Evolutionary conservation across 192 early-diverging fungal species (phyloP).

Genomic region (Entomortierella beljakovae): DNA sequence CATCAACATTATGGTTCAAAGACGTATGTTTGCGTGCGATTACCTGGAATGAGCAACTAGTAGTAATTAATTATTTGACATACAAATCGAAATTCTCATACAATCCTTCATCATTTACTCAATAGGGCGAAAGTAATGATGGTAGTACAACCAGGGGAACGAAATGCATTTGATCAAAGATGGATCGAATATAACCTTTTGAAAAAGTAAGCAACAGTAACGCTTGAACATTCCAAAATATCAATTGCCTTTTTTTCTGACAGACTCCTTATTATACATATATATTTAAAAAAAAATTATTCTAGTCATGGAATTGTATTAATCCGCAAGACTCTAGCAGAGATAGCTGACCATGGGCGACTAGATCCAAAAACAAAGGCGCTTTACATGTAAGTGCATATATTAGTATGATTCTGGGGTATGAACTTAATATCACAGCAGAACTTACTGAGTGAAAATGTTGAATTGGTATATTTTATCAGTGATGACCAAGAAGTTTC

Average conservation of each 20-base stretch:
- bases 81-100: too few relatives aligned
- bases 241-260: neutral
- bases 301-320: constrained; percentile 70
- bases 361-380: constrained; percentile 68
- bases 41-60: neutral
- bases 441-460: neutral
- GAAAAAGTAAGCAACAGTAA: constrained; percentile 52
- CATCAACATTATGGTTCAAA: constrained; percentile 71
- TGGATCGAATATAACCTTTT: constrained; percentile 86
- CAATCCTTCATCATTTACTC: neutral
- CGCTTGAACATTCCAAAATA: neutral
- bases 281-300: constrained; percentile 5
- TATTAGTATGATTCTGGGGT: too few relatives aligned
- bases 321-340: constrained; percentile 73
- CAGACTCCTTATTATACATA: constrained; percentile 16
- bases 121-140: constrained; percentile 81
- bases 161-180: constrained; percentile 95
- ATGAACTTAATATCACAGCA: too few relatives aligned
- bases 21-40: constrained; percentile 40
- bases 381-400: constrained; percentile 81
- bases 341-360: constrained; percentile 71
- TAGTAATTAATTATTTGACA: too few relatives aligned
- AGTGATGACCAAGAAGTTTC: constrained; percentile 82
- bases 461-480: neutral
- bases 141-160: constrained; percentile 93